A percentile compares a stretch with the other conserved stretches of the same genome.
These are phyloP conservation scores for Aquilaria sinensis DNA, from an alignment of 345 rosid genomes.

Conservation along the genomic window DNA sequence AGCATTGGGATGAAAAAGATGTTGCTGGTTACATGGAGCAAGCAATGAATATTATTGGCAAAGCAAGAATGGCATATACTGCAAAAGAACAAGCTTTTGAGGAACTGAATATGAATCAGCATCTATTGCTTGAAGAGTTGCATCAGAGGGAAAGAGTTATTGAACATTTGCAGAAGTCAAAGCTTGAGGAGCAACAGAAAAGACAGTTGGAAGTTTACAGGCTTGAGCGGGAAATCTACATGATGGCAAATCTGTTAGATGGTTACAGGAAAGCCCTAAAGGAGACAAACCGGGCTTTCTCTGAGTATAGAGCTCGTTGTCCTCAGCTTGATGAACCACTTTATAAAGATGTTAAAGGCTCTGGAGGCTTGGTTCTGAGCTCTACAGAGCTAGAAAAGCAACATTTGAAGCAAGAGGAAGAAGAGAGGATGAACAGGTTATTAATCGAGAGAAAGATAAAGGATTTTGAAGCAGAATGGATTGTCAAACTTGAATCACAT, in stretches of 20 bases:
- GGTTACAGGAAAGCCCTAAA: slow-evolving; percentile 80
- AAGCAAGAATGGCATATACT: slow-evolving; percentile 39
- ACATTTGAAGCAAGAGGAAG: slow-evolving; percentile 61
- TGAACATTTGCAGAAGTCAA: slow-evolving; percentile 55
- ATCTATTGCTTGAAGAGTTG: slow-evolving; percentile 43
- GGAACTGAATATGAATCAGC: slow-evolving; percentile 40
- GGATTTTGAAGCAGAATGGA: slow-evolving; percentile 44
- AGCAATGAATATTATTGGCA: slow-evolving; percentile 33
- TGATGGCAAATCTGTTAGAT: slow-evolving; percentile 61
- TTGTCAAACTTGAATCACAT: slow-evolving; percentile 25
- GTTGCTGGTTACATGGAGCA: slow-evolving; percentile 45
- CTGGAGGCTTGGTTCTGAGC: slow-evolving; percentile 78
- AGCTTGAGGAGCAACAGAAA: slow-evolving; percentile 52
- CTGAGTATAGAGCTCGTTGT: slow-evolving; percentile 55
- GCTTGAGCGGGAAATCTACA: slow-evolving; percentile 65
- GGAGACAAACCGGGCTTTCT: slow-evolving; percentile 49
- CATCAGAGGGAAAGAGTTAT: slow-evolving; percentile 39
- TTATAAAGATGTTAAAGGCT: slow-evolving; percentile 68
- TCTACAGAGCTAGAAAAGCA: slow-evolving; percentile 58
- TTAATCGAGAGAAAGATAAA: slow-evolving; percentile 37
- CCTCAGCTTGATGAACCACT: slow-evolving; percentile 52
- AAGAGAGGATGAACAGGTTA: slow-evolving; percentile 37
- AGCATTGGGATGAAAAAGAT: slow-evolving; percentile 46
- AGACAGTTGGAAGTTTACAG: slow-evolving; percentile 42
- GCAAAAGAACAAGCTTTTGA: slow-evolving; percentile 44